Percentiles rank a stretch among this genome's conserved stretches.
Evolutionary conservation across 805 yeast species (phyloP).

Genomic region (Debaryomyces hansenii): DNA sequence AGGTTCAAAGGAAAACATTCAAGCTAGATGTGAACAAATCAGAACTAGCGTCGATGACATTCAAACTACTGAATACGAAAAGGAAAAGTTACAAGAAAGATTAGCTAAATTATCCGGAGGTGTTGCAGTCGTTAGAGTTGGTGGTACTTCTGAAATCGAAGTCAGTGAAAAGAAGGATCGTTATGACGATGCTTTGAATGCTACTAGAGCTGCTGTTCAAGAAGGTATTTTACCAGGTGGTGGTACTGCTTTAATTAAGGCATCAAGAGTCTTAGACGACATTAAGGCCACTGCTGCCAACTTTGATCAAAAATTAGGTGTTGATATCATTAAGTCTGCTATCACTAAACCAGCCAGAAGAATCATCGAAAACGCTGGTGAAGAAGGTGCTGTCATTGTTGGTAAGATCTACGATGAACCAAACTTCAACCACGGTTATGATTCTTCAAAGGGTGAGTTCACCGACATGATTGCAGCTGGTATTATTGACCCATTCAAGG

Average conservation of each 20-base stretch:
- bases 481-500: slow-evolving; percentile 98
- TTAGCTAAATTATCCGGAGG: slow-evolving; percentile 96
- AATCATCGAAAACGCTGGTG: slow-evolving; percentile 95
- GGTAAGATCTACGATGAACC: slow-evolving; percentile 73
- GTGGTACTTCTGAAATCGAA: slow-evolving; percentile 96
- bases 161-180: slow-evolving; percentile 99
- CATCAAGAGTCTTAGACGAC: slow-evolving; percentile 69
- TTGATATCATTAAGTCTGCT: slow-evolving; percentile 88
- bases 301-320: slow-evolving; percentile 97
- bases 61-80: slow-evolving; percentile 85
- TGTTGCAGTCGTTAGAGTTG: slow-evolving; percentile 97
- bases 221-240: slow-evolving; percentile 99
- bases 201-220: slow-evolving; percentile 98
- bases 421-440: slow-evolving; percentile 88
- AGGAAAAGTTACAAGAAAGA: slow-evolving; percentile 96
- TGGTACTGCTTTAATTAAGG: slow-evolving; percentile 96
- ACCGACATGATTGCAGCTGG: slow-evolving; percentile 96
- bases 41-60: slow-evolving; percentile 75
- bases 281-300: slow-evolving; percentile 67
- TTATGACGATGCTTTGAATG: slow-evolving; percentile 96
- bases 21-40: slow-evolving; percentile 91
- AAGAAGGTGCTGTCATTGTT: slow-evolving; percentile 94
- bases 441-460: slow-evolving; percentile 88
- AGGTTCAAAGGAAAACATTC: slow-evolving; percentile 79
- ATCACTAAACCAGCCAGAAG: slow-evolving; percentile 94